A percentile compares a stretch with the other conserved stretches of the same genome.
Conservation (phyloP, 192 early-diverging fungal genomes). For the Thamnidium elegans region DNA sequence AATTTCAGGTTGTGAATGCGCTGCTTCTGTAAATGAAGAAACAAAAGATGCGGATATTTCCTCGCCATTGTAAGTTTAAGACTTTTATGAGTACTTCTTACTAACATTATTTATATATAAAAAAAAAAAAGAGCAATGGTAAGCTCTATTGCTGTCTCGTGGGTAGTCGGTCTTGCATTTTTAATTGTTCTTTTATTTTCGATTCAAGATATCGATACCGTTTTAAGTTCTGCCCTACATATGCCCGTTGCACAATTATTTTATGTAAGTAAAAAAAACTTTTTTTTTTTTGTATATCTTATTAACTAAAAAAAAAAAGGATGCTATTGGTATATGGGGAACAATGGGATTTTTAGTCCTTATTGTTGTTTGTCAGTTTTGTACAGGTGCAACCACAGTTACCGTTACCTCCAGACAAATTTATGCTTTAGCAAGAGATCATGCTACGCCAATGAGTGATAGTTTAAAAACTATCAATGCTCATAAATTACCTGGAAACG, state of each 20-base stretch:
- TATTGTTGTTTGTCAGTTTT: conserved; percentile 44
- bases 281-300: background rate
- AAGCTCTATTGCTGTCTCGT: conserved; percentile 26
- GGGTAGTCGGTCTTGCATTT: conserved; percentile 28
- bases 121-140: conserved; percentile 20
- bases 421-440: conserved; percentile 53
- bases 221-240: conserved; percentile 11
- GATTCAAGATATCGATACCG: conserved; percentile 26
- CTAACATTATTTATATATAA: background rate
- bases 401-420: conserved; percentile 46
- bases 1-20: conserved; percentile 35
- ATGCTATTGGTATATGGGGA: conserved; percentile 40
- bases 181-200: conserved; percentile 28
- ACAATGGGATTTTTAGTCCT: conserved; percentile 40
- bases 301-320: conserved; percentile 21
- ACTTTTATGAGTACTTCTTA: background rate
- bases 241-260: conserved; percentile 37
- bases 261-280: conserved; percentile 15
- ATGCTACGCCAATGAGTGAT: conserved; percentile 25
- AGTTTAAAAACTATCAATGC: conserved; percentile 6
- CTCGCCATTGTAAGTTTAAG: conserved; percentile 23
- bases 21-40: conserved; percentile 35
- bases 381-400: conserved; percentile 43
- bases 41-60: conserved; percentile 32
- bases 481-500: conserved; percentile 17